A percentile compares a stretch with the other conserved stretches of the same genome.
phyloP scores from a whole-genome alignment of 352 stramenopile genomes.

The Phytophthora pinifolia region DNA sequence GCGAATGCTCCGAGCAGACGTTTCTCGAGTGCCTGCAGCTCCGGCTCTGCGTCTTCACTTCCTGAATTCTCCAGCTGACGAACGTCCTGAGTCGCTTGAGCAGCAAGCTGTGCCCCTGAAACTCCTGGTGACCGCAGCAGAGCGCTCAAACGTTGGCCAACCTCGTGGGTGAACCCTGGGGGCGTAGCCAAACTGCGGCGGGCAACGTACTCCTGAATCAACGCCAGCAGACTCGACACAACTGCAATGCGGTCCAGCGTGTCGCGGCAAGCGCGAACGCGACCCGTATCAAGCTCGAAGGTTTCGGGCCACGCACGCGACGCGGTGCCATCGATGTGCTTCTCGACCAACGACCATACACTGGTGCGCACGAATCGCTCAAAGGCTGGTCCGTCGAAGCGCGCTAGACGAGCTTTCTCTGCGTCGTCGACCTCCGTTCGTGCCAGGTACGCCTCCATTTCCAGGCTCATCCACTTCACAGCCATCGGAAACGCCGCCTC shows the following conservation, averaged over 20 bases:
- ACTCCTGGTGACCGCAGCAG: constrained; percentile 50
- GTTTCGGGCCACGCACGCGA: constrained; percentile 61
- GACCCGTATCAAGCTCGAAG: constrained; percentile 58
- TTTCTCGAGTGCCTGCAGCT: constrained; percentile 41
- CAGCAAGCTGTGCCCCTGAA: constrained; percentile 49
- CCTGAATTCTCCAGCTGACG: constrained; percentile 25
- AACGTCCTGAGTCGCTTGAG: constrained; percentile 44
- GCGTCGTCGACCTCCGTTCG: constrained; percentile 20
- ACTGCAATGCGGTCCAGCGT: constrained; percentile 56
- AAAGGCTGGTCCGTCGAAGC: constrained; percentile 39
- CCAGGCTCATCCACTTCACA: constrained; percentile 46
- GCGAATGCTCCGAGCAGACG: constrained; percentile 48
- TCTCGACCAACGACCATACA: constrained; percentile 51
- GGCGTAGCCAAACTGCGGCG: constrained; percentile 29
- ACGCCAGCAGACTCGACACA: constrained; percentile 52
- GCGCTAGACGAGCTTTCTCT: constrained; percentile 27
- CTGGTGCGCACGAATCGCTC: constrained; percentile 44
- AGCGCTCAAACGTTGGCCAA: constrained; percentile 38
- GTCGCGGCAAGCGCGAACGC: constrained; percentile 55
- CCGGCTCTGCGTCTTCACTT: constrained; percentile 7
- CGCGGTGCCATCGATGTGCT: constrained; percentile 46
- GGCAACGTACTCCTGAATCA: constrained; percentile 63
- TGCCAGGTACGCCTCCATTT: constrained; percentile 37
- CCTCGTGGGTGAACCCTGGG: constrained; percentile 30
- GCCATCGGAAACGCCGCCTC: constrained; percentile 39